Conservation (phyloP, 2,329 filamentous ascomycete genomes). For the Fusarium sp. region DNA sequence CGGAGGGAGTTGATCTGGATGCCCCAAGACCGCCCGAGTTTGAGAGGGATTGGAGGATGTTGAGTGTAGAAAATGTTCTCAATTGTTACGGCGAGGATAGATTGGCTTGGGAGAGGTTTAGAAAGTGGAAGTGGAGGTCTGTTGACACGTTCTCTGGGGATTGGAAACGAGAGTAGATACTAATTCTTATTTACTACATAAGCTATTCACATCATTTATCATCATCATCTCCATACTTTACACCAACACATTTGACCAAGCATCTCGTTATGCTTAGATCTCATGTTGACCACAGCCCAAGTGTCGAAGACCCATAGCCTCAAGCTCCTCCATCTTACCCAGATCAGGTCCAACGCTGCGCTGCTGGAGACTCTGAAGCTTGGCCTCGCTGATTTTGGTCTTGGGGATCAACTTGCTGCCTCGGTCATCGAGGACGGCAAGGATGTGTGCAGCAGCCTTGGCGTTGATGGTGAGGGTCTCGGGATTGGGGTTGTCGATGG, state of each 20-base stretch:
- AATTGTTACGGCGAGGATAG: neutral
- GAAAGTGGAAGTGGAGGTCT: conserved; percentile 17
- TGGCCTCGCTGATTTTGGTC: conserved; percentile 30
- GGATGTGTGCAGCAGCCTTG: conserved; percentile 61
- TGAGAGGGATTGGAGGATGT: conserved; percentile 7
- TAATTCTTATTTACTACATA: neutral
- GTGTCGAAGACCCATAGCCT: conserved; percentile 52
- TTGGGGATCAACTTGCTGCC: conserved; percentile 46
- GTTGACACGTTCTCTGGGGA: conserved; percentile 2
- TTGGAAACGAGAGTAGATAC: neutral
- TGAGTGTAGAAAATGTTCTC: neutral
- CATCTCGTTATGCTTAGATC: neutral
- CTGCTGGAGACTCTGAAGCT: conserved; percentile 25
- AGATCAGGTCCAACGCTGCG: conserved; percentile 30
- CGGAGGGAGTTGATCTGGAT: neutral
- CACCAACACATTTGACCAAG: too few relatives aligned
- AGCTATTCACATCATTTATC: neutral
- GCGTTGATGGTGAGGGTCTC: conserved; percentile 48
- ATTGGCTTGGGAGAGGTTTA: neutral
- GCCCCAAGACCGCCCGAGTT: conserved; percentile 9
- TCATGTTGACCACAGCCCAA: conserved; percentile 50
- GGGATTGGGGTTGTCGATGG: conserved; percentile 52
- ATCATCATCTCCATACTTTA: neutral
- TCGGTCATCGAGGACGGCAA: conserved; percentile 40
- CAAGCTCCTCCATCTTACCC: conserved; percentile 49